Percentiles rank a stretch among this genome's conserved stretches.
phyloP scores from a whole-genome alignment of 164 flowering plant species.

The Vitis vinifera region DNA sequence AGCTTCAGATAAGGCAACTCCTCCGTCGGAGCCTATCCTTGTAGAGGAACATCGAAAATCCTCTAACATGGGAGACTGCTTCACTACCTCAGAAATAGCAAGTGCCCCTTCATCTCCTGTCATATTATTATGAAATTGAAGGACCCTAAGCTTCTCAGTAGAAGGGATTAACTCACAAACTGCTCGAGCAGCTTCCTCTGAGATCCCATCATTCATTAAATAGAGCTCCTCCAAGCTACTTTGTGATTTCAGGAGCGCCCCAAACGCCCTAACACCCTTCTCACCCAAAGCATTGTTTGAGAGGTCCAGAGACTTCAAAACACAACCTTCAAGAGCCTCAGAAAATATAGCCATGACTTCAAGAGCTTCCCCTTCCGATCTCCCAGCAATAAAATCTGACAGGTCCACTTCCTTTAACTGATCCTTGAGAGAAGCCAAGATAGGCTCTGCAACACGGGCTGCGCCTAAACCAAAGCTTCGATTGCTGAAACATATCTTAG shows the following conservation, averaged over 20 bases:
- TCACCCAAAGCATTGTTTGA: conserved; percentile 94
- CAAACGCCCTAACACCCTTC: conserved; percentile 93
- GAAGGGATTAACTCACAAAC: conserved; percentile 80
- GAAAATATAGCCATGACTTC: conserved; percentile 83
- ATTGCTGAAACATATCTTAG: conserved; percentile 89
- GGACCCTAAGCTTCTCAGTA: conserved; percentile 70
- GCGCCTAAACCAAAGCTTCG: conserved; percentile 84
- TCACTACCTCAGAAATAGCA: conserved; percentile 74
- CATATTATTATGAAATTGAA: conserved; percentile 93
- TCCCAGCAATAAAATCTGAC: conserved; percentile 90
- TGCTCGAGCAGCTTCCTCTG: conserved; percentile 92
- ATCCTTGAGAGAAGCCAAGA: conserved; percentile 59
- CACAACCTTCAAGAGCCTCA: conserved; percentile 65
- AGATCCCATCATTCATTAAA: conserved; percentile 91
- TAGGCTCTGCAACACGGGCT: conserved; percentile 77
- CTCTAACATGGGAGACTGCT: conserved; percentile 63
- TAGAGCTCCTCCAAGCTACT: conserved; percentile 77
- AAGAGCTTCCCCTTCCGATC: conserved; percentile 85
- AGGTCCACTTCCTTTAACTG: conserved; percentile 82
- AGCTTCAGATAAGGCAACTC: conserved; percentile 65
- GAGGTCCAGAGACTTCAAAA: conserved; percentile 62
- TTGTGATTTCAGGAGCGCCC: conserved; percentile 73
- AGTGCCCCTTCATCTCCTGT: conserved; percentile 93
- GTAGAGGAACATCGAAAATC: conserved; percentile 94
- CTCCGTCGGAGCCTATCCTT: conserved; percentile 85